Conservation (phyloP, 2,329 filamentous ascomycete species). For the Aspergillus piperis region DNA sequence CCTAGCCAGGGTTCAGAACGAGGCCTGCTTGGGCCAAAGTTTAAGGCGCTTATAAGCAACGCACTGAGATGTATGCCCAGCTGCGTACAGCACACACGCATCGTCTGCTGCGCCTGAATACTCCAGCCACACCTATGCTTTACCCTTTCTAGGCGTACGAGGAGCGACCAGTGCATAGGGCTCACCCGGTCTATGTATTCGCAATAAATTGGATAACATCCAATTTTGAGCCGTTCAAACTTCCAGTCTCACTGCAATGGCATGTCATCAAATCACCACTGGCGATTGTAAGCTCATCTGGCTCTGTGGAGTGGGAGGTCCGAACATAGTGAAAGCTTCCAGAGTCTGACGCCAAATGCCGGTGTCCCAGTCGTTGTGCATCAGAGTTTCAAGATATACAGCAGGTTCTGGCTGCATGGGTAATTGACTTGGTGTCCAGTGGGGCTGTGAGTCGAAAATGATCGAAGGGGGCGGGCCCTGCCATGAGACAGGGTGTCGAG, state of each 20-base stretch:
- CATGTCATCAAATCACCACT: background rate
- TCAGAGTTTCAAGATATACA: background rate
- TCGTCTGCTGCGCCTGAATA: no score
- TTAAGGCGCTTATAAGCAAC: no score
- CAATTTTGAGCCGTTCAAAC: background rate
- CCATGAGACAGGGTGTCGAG: background rate
- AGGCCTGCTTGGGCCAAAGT: no score
- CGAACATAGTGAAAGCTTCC: slow-evolving; percentile 10
- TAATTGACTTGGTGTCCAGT: background rate
- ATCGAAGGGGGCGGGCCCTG: background rate
- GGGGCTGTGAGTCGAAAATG: background rate
- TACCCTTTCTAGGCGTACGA: no score
- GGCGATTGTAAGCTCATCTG: background rate
- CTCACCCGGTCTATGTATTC: background rate
- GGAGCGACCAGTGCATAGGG: no score
- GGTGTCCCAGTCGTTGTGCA: background rate
- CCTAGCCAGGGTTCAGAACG: no score
- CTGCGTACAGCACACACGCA: no score
- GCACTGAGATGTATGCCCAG: no score
- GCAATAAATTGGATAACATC: background rate
- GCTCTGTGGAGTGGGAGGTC: background rate
- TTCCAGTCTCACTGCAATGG: background rate
- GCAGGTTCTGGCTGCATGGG: background rate
- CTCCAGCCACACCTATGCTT: no score
- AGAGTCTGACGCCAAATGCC: slow-evolving; percentile 10